Evolutionary conservation across 108 stramenopile genomes (phyloP), one percentile per base, ranked within the genome.

Genomic region (Cyclotella cryptica): DNA sequence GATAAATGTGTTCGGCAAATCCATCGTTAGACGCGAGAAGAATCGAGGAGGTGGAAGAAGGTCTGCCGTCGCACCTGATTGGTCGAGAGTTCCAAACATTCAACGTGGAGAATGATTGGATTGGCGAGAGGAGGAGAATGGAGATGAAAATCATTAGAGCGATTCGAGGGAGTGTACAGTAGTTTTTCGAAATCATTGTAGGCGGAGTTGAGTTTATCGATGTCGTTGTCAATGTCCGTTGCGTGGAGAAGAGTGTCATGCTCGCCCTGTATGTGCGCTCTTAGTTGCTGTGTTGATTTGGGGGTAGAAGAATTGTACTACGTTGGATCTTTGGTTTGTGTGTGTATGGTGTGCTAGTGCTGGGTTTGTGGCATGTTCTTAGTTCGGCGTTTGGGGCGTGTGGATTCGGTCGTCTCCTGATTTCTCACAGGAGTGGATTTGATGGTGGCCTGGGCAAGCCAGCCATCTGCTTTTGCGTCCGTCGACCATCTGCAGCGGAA

Each of bases 391-490:
- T 6, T 35, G 35, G 2, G 35, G 4, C 6, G 2, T 49, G 3
- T n/a, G n/a, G 47, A n/a, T 49, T 49, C n/a, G 44, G 9, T 45
- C 44, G 13, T 45, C 13, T 9, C 13, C 44, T 9, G 44, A 9
- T 17, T 49, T 49, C 47, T 17, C 18, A 17, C 12, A 12, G 12
- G 21, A 12, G 18, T 30, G 2, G 11, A 30, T 30, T 13, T 35
- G 30, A 17, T n/a, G 13, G 29, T 1, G 3, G 13, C 45, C 3
- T 24, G 64, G 8, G 22, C 6, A 6, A 21, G 17, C 10, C 21
- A 1, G 64, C 64, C 64, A 65, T 65, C 67, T 69, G 67, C 35
- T 69, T 53, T 73, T 39, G 39, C 49, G 72, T 65, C 64, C 22
- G 64, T 46, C 14, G 0, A 10, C 22, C 45, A 44, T 65, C 24